A percentile compares a stretch with the other conserved stretches of the same genome.
phyloP scores from a whole-genome alignment of 169 alveolate species.

The Plasmodium gonderi region DNA sequence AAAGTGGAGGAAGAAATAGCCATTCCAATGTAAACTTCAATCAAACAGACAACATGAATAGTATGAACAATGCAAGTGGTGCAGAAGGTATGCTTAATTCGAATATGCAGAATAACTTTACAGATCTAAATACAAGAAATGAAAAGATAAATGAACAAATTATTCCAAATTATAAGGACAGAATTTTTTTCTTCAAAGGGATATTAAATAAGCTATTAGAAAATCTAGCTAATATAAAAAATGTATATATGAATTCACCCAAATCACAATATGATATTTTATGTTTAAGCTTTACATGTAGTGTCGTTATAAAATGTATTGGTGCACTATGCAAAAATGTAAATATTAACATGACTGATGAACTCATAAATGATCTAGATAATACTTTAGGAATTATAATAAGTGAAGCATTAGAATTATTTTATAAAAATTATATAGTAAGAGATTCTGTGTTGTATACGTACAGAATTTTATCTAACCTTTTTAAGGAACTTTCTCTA shows the following conservation, averaged over 20 bases:
- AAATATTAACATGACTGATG: conserved; percentile 44
- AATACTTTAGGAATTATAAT: conserved; percentile 65
- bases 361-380: conserved; percentile 37
- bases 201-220: conserved; percentile 53
- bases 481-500: conserved; percentile 67
- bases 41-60: background rate
- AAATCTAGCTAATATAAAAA: conserved; percentile 54
- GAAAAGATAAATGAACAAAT: conserved; percentile 38
- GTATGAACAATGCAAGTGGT: background rate
- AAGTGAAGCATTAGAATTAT: conserved; percentile 64
- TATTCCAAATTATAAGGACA: conserved; percentile 45
- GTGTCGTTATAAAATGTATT: conserved; percentile 61
- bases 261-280: conserved; percentile 40
- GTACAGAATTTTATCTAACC: conserved; percentile 46
- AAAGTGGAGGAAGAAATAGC: background rate
- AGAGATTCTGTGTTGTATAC: conserved; percentile 64
- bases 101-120: background rate
- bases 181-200: conserved; percentile 53
- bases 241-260: conserved; percentile 41
- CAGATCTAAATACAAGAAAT: background rate
- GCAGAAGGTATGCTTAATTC: background rate
- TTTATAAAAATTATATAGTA: conserved; percentile 53
- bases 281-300: conserved; percentile 55
- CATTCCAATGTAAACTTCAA: background rate
- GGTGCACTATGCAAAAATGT: conserved; percentile 75